Conservation (phyloP, 768 basidiomycete species). For the Suillus tomentosus region DNA sequence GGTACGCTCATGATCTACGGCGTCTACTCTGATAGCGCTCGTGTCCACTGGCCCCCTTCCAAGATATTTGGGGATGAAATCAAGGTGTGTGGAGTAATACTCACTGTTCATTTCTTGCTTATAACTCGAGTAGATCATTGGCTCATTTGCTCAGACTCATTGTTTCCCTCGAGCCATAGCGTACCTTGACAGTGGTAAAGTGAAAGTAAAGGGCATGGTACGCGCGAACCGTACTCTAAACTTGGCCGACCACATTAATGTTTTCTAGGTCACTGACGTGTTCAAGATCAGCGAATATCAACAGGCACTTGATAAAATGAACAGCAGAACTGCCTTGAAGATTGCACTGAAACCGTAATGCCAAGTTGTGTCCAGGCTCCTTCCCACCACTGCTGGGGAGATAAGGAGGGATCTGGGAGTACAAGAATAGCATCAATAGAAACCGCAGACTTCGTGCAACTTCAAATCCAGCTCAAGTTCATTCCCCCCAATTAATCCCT, state of each 20-base stretch:
- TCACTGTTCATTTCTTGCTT: background rate
- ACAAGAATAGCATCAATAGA: no score
- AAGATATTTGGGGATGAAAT: constrained; percentile 62
- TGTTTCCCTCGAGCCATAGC: constrained; percentile 62
- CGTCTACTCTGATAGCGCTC: constrained; percentile 55
- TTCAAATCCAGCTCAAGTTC: no score
- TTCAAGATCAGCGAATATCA: constrained; percentile 63
- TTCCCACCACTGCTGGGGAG: no score
- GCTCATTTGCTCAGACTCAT: constrained; percentile 58
- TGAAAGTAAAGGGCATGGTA: constrained; percentile 54
- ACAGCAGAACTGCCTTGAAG: constrained; percentile 54
- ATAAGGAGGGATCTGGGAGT: no score
- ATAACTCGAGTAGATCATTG: constrained; percentile 43
- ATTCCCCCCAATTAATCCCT: no score
- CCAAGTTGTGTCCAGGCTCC: background rate
- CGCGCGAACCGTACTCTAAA: constrained; percentile 8
- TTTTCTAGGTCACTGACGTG: constrained; percentile 51
- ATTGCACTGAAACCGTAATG: constrained; percentile 50
- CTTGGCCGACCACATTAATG: background rate
- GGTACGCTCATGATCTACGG: constrained; percentile 55
- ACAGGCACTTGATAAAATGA: constrained; percentile 67
- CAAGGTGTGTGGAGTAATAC: constrained; percentile 26
- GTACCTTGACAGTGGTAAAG: constrained; percentile 56
- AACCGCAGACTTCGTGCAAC: no score
- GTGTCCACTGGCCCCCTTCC: constrained; percentile 54